Evolutionary conservation across 2,329 filamentous ascomycete species (phyloP), one percentile per base, ranked within the genome.

Genomic region (Phoma sp.): DNA sequence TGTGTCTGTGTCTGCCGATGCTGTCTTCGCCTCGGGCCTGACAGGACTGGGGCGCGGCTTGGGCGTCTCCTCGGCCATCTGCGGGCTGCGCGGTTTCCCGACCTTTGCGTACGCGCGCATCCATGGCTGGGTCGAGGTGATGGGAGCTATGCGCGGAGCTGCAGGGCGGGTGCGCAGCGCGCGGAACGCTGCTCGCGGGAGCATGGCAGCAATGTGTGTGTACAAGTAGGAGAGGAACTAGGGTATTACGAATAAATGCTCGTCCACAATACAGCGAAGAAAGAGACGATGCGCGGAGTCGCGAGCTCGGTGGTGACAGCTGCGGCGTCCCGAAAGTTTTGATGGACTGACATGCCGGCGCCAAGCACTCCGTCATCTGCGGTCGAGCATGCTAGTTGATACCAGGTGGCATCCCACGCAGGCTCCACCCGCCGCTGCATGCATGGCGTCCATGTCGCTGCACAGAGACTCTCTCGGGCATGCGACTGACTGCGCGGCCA

Each of bases 21-120:
- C 64, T 62, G 72, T 68, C 62, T 78, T n/a, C n/a, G n/a, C n/a
- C 68, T 39, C 69, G 50, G 61, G 72, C 48, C 52, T 65, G 50
- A 62, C 64, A 42, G 66, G 66, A 42, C 56, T 64, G 5, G 64
- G 54, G 21, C 42, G 54, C 34, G 65, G 45, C 55, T 69, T 70
- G 56, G 62, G 61, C 18, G 55, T 45, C 28, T 67, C 64, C 26
- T 61, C 69, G 55, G 37, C 38, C 33, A 48, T 21, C 78, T 74
- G 7, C 65, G 66, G 62, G 36, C 59, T 61, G 42, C 43, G 47
- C 12, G 52, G 52, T 26, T 38, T 48, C 15, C 45, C 45, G 23
- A 45, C 36, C 42, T 58, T 60, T 33, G 66, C 66, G 52, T 71
- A 66, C 52, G 60, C 49, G 59, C 66, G 68, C 49, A 60, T 56